Conservation (phyloP, 2,329 filamentous ascomycete species). For the Amphichorda felina region DNA sequence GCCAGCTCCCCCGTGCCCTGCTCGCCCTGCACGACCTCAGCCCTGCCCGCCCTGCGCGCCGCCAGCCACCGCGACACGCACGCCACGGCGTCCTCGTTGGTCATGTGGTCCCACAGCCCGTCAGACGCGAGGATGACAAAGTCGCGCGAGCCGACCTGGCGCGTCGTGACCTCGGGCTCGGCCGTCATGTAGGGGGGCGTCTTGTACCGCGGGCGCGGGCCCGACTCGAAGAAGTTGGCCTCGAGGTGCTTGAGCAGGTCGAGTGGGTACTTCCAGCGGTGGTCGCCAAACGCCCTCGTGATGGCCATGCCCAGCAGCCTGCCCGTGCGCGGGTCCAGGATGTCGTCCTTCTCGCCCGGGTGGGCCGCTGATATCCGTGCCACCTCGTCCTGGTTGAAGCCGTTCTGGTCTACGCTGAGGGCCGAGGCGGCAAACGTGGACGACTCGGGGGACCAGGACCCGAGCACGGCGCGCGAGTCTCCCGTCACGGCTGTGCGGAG, state of each 20-base stretch:
- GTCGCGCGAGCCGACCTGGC: slow-evolving; percentile 30
- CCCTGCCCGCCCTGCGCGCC: slow-evolving; percentile 11
- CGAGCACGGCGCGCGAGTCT: slow-evolving; percentile 56
- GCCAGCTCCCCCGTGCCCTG: slow-evolving; percentile 2
- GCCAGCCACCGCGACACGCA: slow-evolving; percentile 43
- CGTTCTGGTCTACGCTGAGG: slow-evolving; percentile 55
- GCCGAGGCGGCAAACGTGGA: slow-evolving; percentile 35
- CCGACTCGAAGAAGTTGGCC: slow-evolving; percentile 11
- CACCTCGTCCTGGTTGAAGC: slow-evolving; percentile 47
- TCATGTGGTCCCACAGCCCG: slow-evolving; percentile 53
- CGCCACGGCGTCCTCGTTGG: slow-evolving; percentile 43
- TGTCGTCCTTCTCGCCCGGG: slow-evolving; percentile 45
- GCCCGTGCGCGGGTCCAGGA: slow-evolving; percentile 34
- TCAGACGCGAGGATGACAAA: slow-evolving; percentile 59
- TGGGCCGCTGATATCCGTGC: slow-evolving; percentile 43
- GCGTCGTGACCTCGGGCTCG: slow-evolving; percentile 50
- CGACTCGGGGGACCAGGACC: slow-evolving; percentile 27
- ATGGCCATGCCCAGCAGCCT: slow-evolving; percentile 50
- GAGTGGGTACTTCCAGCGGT: slow-evolving; percentile 54
- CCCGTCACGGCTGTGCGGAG: slow-evolving; percentile 55
- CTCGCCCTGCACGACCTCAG: slow-evolving; percentile 9
- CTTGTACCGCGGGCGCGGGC: slow-evolving; percentile 26
- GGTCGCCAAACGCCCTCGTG: slow-evolving; percentile 57
- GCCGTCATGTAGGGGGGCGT: slow-evolving; percentile 59
- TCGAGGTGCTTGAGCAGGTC: slow-evolving; percentile 11